Conservation (phyloP, 441 rosid genomes). For the Viola pubescens region DNA sequence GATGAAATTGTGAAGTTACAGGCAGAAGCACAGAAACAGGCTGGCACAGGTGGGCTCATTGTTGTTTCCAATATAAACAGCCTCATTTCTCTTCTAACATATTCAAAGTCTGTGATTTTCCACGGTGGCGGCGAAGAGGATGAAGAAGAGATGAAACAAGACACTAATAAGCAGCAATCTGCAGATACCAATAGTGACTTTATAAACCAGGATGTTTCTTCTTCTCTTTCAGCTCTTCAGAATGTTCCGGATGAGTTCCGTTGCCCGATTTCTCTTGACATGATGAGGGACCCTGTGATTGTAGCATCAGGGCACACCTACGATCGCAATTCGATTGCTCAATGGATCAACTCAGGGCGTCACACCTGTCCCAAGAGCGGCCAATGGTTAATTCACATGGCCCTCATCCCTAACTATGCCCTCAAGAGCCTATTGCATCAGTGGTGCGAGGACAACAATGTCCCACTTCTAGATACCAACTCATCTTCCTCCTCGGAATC, state of each 20-base stretch:
- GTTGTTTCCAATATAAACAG: constrained; percentile 59
- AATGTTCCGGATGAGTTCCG: constrained; percentile 56
- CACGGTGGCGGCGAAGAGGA: constrained; percentile 12
- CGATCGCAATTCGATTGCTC: constrained; percentile 54
- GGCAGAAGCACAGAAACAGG: constrained; percentile 51
- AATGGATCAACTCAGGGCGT: constrained; percentile 66
- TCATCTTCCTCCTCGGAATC: constrained; percentile 28
- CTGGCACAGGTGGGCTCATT: constrained; percentile 56
- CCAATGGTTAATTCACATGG: constrained; percentile 60
- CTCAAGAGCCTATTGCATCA: constrained; percentile 53
- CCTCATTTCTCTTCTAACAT: constrained; percentile 41
- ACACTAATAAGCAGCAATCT: constrained; percentile 18
- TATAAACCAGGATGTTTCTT: constrained; percentile 26
- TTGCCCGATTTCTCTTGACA: constrained; percentile 60
- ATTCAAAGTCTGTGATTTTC: constrained; percentile 38
- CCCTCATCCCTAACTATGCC: constrained; percentile 59
- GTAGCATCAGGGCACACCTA: constrained; percentile 66
- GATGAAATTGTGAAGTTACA: constrained; percentile 45
- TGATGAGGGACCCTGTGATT: constrained; percentile 65
- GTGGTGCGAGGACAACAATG: constrained; percentile 59
- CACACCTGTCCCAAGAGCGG: constrained; percentile 66
- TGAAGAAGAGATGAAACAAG: constrained; percentile 21
- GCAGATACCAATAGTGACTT: constrained; percentile 2
- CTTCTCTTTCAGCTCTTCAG: constrained; percentile 29
- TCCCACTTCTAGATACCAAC: constrained; percentile 28